Conservation (phyloP, 495 filamentous ascomycete species). For the Penicillium desertorum region DNA sequence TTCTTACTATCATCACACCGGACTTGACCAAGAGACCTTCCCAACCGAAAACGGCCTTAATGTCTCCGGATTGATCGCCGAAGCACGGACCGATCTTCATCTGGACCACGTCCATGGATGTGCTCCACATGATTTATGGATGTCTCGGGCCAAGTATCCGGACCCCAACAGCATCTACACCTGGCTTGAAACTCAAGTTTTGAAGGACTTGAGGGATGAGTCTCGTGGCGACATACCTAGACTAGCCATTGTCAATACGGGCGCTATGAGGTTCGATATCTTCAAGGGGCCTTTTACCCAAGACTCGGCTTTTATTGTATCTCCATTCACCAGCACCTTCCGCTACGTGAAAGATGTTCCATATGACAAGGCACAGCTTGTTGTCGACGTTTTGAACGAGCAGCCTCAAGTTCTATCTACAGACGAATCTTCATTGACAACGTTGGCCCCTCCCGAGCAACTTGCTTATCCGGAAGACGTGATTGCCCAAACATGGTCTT, state of each 20-base stretch:
- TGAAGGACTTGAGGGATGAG: constrained; percentile 61
- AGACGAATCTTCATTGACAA: constrained; percentile 14
- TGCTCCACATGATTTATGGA: constrained; percentile 77
- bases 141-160: constrained; percentile 72
- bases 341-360: constrained; percentile 78
- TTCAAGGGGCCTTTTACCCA: constrained; percentile 88
- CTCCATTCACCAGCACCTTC: constrained; percentile 82
- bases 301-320: constrained; percentile 81
- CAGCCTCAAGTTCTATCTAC: constrained; percentile 56
- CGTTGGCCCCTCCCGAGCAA: constrained; percentile 44
- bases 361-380: constrained; percentile 64
- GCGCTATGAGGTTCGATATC: constrained; percentile 90
- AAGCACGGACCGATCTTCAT: constrained; percentile 64
- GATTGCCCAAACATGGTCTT: neutral
- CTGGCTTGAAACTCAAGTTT: constrained; percentile 72
- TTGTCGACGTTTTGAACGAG: constrained; percentile 72
- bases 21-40: constrained; percentile 67
- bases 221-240: constrained; percentile 52
- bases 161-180: constrained; percentile 69
- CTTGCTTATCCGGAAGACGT: constrained; percentile 20
- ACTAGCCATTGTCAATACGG: constrained; percentile 81
- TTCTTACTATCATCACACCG: constrained; percentile 80
- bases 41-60: constrained; percentile 74
- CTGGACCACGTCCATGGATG: constrained; percentile 80
- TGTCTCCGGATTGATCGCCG: constrained; percentile 67